Percentiles rank a stretch among this genome's conserved stretches.
These are phyloP conservation scores for Grigorovia humatica DNA, from an alignment of 805 yeast genomes.

Conservation along the genomic window DNA sequence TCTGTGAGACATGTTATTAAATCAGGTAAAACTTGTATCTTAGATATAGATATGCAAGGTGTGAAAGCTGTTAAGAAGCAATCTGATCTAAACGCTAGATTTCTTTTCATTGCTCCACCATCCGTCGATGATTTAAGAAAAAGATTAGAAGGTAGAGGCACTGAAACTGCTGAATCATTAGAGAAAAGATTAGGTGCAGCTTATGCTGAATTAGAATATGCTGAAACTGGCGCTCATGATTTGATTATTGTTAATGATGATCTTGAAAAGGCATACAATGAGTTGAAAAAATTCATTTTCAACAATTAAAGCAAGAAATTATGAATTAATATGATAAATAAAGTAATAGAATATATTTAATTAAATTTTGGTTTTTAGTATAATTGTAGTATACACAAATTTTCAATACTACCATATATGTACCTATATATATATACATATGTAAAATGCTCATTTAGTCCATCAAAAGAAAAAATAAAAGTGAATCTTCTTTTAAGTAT, in stretches of 20 bases:
- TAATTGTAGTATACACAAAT: too few relatives aligned
- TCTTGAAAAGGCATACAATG: constrained; percentile 75
- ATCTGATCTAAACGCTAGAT: constrained; percentile 75
- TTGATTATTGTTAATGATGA: constrained; percentile 81
- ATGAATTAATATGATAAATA: too few relatives aligned
- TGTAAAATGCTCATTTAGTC: neutral
- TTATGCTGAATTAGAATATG: constrained; percentile 75
- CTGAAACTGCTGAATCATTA: constrained; percentile 82
- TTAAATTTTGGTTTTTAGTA: too few relatives aligned
- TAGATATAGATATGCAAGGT: constrained; percentile 99
- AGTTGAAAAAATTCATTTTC: constrained; percentile 70
- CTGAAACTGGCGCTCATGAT: constrained; percentile 90
- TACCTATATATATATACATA: too few relatives aligned
- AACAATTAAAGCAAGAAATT: constrained; percentile 12
- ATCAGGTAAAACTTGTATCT: constrained; percentile 67
- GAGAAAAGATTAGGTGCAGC: constrained; percentile 84
- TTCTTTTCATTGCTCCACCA: constrained; percentile 85
- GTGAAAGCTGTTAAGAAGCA: constrained; percentile 75
- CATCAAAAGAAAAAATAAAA: neutral
- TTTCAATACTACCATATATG: neutral
- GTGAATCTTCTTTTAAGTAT: too few relatives aligned
- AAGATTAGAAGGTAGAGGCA: constrained; percentile 83
- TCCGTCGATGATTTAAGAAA: constrained; percentile 64
- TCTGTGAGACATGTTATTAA: constrained; percentile 56
- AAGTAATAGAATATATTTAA: too few relatives aligned